Evolutionary conservation across 2,329 filamentous ascomycete species (phyloP), one percentile per base, ranked within the genome.

Genomic region (Zymoseptoria tritici): DNA sequence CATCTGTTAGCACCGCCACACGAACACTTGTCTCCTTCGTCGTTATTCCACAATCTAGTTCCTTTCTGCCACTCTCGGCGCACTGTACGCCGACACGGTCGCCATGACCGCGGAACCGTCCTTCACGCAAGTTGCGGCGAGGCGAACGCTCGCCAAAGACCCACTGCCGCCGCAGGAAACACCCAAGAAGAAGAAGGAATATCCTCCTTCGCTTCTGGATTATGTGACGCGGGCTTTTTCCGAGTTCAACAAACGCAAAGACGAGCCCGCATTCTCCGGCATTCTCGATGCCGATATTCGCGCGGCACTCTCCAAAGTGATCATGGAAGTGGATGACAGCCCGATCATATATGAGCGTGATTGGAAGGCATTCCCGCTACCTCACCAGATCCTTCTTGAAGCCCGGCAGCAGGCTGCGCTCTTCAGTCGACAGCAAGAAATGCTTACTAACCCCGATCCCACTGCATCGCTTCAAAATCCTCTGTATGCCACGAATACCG

Each of bases 211-310:
- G n/a, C 90, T 97, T 61, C 89, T 91, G 68, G 80, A 83, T 66
- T 97, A 97, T 77, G 93, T 97, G 31, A 88, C 91, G 70, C 86
- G 91, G 70, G 92, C 91, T 24, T 97, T 97, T 73, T 85, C 89
- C 55, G 70, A 70, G 56, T 83, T 85, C 24, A 83, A 85, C 60
- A 89, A 91, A 50, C 60, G 60, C 56, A 67, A 67, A 55, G 55
- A 57, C 49, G 57, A 63, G 55, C 65, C 71, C 31, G 67, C 69
- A 46, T 73, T 79, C 49, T 62, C 71, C 13, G 77, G 74, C 59
- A 77, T 81, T 59, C 71, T 70, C n/a, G 67, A 67, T 55, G 70
- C 81, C 57, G 91, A 96, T 59, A 88, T 97, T 81, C 89, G 96
- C 74, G 79, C 80, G 61, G 95, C 91, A 71, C 79, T 99, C 64